Percentiles rank a stretch among this genome's conserved stretches.
These are phyloP conservation scores for Celoporthe dispersa DNA, from an alignment of 2,329 filamentous ascomycete genomes.

Conservation along the genomic window DNA sequence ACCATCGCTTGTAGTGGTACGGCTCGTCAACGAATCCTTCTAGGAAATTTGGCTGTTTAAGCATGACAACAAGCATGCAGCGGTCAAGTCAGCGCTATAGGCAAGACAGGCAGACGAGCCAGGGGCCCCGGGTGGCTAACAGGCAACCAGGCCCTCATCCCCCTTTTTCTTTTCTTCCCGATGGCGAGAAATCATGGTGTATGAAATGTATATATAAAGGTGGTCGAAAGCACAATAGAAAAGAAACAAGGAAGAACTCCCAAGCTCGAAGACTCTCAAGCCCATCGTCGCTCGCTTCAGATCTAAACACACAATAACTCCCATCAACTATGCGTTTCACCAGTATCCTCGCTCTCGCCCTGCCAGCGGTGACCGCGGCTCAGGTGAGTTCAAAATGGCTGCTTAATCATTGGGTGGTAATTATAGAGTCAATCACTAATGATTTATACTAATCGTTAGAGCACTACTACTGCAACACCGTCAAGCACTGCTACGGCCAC, in stretches of 20 bases:
- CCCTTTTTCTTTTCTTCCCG: neutral
- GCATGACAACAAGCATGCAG: neutral
- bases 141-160: neutral
- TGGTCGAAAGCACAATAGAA: neutral
- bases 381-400: conserved; percentile 7
- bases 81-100: neutral
- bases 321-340: conserved; percentile 8
- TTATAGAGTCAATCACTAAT: neutral
- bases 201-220: neutral
- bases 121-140: neutral
- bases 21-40: neutral
- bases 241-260: neutral
- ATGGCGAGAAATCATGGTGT: neutral
- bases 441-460: neutral
- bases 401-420: neutral
- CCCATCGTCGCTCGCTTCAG: no score
- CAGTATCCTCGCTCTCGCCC: conserved; percentile 4
- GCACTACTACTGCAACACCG: neutral
- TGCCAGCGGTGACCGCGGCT: conserved; percentile 11
- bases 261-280: no score
- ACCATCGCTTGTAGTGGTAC: neutral
- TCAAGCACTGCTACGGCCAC: conserved; percentile 11
- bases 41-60: conserved; percentile 3
- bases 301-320: neutral
- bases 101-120: conserved; percentile 9